Conservation (phyloP, 306 rosid genomes). For the Ormosia emarginata region DNA sequence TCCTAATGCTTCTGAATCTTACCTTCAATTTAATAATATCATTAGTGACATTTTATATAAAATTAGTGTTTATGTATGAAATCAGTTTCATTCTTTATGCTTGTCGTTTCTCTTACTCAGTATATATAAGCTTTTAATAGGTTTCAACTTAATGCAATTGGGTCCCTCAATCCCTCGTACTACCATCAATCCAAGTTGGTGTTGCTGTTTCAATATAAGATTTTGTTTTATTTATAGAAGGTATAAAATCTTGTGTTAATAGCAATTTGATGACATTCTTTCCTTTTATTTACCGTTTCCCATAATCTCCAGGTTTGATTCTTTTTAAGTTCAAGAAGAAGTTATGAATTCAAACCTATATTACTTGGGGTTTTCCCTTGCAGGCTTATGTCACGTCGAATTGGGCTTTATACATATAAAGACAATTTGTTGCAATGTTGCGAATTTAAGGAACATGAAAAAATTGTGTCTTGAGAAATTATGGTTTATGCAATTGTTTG, state of each 20-base stretch:
- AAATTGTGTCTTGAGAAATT: too few species aligned
- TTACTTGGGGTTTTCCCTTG: constrained; percentile 40
- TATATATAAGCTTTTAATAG: constrained; percentile 54
- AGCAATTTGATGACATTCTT: constrained; percentile 37
- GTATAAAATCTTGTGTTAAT: constrained; percentile 46
- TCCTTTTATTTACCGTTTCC: constrained; percentile 33
- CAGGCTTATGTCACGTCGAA: constrained; percentile 46
- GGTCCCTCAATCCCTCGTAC: constrained; percentile 58
- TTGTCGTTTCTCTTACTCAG: constrained; percentile 38
- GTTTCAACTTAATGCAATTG: constrained; percentile 75
- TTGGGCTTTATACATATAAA: constrained; percentile 34
- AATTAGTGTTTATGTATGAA: constrained; percentile 19
- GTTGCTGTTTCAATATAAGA: constrained; percentile 71
- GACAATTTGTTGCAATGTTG: constrained; percentile 37
- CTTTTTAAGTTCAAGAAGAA: constrained; percentile 33
- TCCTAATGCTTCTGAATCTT: background rate
- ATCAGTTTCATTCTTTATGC: constrained; percentile 29
- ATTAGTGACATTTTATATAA: constrained; percentile 11
- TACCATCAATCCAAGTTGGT: constrained; percentile 69
- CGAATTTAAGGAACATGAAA: constrained; percentile 28
- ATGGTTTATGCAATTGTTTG: too few species aligned
- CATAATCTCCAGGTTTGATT: constrained; percentile 42
- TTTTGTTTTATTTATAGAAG: constrained; percentile 52
- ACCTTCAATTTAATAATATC: constrained; percentile 13
- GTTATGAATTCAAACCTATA: constrained; percentile 31